phyloP scores from a whole-genome alignment of 2,329 filamentous ascomycete genomes.

The Penicillium sp. region DNA sequence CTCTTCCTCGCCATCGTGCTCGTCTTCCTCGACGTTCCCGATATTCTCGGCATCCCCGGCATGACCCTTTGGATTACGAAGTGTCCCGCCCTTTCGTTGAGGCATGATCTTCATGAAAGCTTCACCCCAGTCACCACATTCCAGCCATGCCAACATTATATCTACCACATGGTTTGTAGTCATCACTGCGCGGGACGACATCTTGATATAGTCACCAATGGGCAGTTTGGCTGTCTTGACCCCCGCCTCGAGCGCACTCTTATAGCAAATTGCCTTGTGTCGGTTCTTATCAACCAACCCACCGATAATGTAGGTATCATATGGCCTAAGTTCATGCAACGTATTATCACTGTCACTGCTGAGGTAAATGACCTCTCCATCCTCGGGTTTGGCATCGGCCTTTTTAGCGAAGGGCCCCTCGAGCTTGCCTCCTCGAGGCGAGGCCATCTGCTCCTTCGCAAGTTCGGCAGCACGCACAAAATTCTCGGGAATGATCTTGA shows the following conservation, averaged over 20 bases:
- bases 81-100: conserved; percentile 76
- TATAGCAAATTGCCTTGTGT: conserved; percentile 92
- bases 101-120: conserved; percentile 88
- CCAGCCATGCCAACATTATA: conserved; percentile 93
- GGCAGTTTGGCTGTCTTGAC: conserved; percentile 88
- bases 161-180: conserved; percentile 95
- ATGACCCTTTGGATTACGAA: conserved; percentile 49
- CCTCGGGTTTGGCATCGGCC: conserved; percentile 31
- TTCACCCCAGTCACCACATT: conserved; percentile 84
- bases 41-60: background rate
- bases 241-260: conserved; percentile 68
- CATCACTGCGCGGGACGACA: conserved; percentile 81
- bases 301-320: conserved; percentile 89
- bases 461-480: conserved; percentile 67
- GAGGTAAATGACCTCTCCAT: conserved; percentile 75
- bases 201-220: conserved; percentile 91
- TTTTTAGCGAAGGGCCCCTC: conserved; percentile 57
- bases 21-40: background rate
- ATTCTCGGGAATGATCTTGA: conserved; percentile 70
- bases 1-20: conserved; percentile 24
- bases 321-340: conserved; percentile 76
- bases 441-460: conserved; percentile 67
- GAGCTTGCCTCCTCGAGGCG: conserved; percentile 55
- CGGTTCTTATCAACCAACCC: conserved; percentile 95
- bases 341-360: conserved; percentile 88